Evolutionary conservation across 306 rosid genomes (phyloP).

Genomic region (Rubus idaeus): DNA sequence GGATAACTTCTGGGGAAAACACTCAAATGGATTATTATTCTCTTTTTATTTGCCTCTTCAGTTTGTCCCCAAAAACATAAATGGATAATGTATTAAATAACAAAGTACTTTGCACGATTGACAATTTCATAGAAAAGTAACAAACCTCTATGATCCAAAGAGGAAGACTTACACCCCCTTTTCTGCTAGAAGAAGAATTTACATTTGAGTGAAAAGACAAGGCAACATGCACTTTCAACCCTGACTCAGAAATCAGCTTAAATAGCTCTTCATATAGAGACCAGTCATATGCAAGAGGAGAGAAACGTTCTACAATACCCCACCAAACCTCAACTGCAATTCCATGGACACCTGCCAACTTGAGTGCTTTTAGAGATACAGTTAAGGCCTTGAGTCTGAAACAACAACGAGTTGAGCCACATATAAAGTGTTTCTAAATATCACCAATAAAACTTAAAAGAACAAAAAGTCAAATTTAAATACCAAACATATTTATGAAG

Average conservation of each 20-base stretch:
- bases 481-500: background rate
- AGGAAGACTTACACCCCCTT: slow-evolving; percentile 40
- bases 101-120: background rate
- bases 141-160: slow-evolving; percentile 39
- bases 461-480: background rate
- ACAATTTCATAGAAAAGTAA: background rate
- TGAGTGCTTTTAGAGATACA: slow-evolving; percentile 41
- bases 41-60: background rate
- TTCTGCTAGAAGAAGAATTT: slow-evolving; percentile 21
- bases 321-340: slow-evolving; percentile 49
- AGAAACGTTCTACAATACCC: slow-evolving; percentile 43
- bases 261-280: slow-evolving; percentile 35
- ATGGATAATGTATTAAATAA: background rate
- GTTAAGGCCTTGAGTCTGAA: slow-evolving; percentile 40
- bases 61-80: background rate
- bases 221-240: slow-evolving; percentile 46
- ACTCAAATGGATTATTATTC: background rate
- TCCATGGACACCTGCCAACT: slow-evolving; percentile 46
- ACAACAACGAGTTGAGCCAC: slow-evolving; percentile 2
- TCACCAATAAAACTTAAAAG: background rate
- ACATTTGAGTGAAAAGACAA: slow-evolving; percentile 42
- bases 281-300: slow-evolving; percentile 38
- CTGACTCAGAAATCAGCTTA: slow-evolving; percentile 29
- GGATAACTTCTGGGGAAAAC: background rate
- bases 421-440: slow-evolving; percentile 10